Evolutionary conservation across 192 early-diverging fungal genomes (phyloP), one percentile per base, ranked within the genome.

Genomic region (Phycomyces nitens): DNA sequence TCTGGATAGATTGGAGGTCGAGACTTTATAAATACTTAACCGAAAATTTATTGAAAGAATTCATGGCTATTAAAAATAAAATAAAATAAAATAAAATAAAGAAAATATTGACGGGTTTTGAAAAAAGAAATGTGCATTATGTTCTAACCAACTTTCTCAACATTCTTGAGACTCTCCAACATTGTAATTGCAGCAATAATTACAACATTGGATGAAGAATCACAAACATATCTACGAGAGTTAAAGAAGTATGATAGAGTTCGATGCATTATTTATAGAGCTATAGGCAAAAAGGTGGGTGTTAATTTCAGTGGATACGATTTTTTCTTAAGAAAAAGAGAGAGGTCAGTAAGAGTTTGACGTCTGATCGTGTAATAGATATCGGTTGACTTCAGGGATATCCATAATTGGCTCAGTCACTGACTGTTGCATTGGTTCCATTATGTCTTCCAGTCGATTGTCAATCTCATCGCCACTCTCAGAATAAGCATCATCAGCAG

Each of bases 391-490:
- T n/a, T 14, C 18, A n/a, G 12, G 44, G 18, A 6, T 18, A 18
- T 47, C 44, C 44, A 47, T 3, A 18, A 3, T n/a, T 47, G 44
- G 44, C 11, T 47, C 44, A 47, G 44, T 47, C 44, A 47, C 44
- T 14, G 44, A 47, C 44, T 47, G 44, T 14, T 21, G 53, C n/a
- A 65, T 26, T 3, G 57, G 62, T 44, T 59, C 26, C 9, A 21
- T 60, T 11, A 54, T 62, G 54, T 71, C 62, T 14, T 65, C 62
- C 38, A 71, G 47, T n/a, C 60, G 59, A 43, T 26, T 53, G 24
- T 71, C 69, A 11, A 62, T 65, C 40, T 71, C 69, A 2, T 71
- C 69, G 12, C 62, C 69, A 20, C 55, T 64, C 22, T 71, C 69
- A 18, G 50, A 61, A 12, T 27, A 44, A 39, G 54, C 59, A 2